Evolutionary conservation across 257 asterid species (phyloP), one percentile per base, ranked within the genome.

Genomic region (Rehmannia glutinosa): DNA sequence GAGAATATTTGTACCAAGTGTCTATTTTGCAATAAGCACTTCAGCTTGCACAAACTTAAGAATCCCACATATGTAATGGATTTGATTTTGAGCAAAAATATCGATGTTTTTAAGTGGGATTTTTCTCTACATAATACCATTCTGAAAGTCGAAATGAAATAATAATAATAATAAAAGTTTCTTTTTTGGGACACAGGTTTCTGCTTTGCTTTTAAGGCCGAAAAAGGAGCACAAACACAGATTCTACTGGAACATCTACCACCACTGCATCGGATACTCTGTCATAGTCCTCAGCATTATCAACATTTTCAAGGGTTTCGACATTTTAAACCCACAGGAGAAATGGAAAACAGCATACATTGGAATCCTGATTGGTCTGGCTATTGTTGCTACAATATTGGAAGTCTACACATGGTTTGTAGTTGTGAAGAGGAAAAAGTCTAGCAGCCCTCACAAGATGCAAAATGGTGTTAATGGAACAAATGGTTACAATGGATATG

Each of bases 191-290:
- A 33, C 60, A 42, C 81, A 87, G 92, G 88, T 77, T 9, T 69
- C 82, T 71, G 96, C 98, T 15, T 50, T 92, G 87, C 90, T 92
- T 49, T 77, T 90, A 20, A 90, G 98, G 95, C 97, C 98, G 27
- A 86, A 82, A 46, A 87, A 75, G 85, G 97, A 86, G 24, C 95
- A 90, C 85, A 92, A 87, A 58, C 73, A 62, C 83, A 92, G 98
- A 68, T 54, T 79, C 30, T 90, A 81, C 80, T 92, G 98, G 97
- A 90, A 90, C 73, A 39, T 86, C 41, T 92, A 89, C 87, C 98
- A 90, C 75, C 85, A 82, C 69, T 62, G 73, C 27, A 46, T 82
- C 4, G 98, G 98, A 43, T 92, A 92, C 76, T 49, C 89, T 6
- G 83, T 92, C 50, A 84, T 90, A 47, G 69, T 77, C 61, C 94